A percentile compares a stretch with the other conserved stretches of the same genome.
Conservation (phyloP, 306 rosid genomes). For the Sicyos edulis region DNA sequence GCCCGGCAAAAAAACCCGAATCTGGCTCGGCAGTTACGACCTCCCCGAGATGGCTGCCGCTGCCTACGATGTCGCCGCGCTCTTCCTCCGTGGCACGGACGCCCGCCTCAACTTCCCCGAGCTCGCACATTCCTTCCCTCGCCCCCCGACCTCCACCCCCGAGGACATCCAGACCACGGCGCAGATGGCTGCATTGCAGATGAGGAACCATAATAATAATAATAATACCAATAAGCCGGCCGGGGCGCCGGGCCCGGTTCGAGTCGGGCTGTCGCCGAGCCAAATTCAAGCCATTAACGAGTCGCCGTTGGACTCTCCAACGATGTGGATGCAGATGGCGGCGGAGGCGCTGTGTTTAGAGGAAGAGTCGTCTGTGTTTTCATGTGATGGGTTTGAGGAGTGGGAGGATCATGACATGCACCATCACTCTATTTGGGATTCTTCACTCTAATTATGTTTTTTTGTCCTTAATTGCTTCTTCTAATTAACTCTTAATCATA, state of each 20-base stretch:
- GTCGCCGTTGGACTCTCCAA: conserved; percentile 80
- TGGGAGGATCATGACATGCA: conserved; percentile 31
- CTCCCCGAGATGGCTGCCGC: conserved; percentile 78
- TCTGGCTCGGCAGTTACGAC: conserved; percentile 88
- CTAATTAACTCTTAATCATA: no score
- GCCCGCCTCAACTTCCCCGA: conserved; percentile 71
- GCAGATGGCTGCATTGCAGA: conserved; percentile 57
- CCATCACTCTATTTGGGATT: conserved; percentile 48
- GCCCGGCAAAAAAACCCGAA: conserved; percentile 71
- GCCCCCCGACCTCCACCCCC: conserved; percentile 41
- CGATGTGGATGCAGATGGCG: conserved; percentile 81
- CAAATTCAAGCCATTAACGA: conserved; percentile 88
- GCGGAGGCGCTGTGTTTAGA: conserved; percentile 35
- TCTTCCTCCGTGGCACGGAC: conserved; percentile 47
- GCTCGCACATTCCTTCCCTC: conserved; percentile 34
- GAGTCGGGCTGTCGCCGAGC: conserved; percentile 55
- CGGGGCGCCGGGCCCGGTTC: conserved; percentile 20
- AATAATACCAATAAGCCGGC: neutral
- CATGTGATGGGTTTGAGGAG: conserved; percentile 23
- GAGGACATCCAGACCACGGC: conserved; percentile 68
- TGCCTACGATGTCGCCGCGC: conserved; percentile 82
- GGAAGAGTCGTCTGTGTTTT: conserved; percentile 22
- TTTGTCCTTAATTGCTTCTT: no score
- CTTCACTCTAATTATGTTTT: neutral
- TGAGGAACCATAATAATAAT: conserved; percentile 15